Evolutionary conservation across 2,329 filamentous ascomycete species (phyloP).

Genomic region (Calonectria hongkongensis): DNA sequence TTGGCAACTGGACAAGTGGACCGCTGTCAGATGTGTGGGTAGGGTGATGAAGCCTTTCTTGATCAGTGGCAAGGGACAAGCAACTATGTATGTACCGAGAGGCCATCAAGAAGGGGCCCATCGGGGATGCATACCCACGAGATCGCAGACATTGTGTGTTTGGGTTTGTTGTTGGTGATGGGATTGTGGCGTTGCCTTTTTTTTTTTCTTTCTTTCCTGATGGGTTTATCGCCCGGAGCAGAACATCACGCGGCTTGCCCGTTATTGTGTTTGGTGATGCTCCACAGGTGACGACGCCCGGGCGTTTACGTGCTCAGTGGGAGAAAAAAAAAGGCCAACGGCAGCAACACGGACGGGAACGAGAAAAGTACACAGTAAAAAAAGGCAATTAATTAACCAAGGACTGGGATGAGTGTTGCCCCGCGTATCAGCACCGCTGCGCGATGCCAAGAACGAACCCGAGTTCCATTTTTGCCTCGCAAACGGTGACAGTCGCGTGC

Average conservation of each 20-base stretch:
- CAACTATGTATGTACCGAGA: too few species aligned
- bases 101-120: too few species aligned
- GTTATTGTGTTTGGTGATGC: constrained; percentile 6
- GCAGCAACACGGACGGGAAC: background rate
- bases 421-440: background rate
- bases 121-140: background rate
- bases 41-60: background rate
- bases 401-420: constrained; percentile 7
- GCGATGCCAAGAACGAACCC: background rate
- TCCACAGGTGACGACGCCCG: constrained; percentile 24
- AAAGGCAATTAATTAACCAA: background rate
- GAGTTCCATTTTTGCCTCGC: background rate
- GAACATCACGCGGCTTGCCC: background rate
- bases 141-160: background rate
- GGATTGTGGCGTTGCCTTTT: too few species aligned
- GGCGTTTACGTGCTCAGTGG: constrained; percentile 9
- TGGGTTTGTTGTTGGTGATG: too few species aligned
- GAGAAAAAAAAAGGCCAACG: background rate
- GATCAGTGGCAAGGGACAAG: background rate
- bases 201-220: too few species aligned
- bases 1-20: constrained; percentile 1
- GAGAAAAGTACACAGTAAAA: background rate
- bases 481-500: constrained; percentile 27
- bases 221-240: too few species aligned
- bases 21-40: background rate